Evolutionary conservation across 805 yeast species (phyloP).

Genomic region (Candida manassasensis): DNA sequence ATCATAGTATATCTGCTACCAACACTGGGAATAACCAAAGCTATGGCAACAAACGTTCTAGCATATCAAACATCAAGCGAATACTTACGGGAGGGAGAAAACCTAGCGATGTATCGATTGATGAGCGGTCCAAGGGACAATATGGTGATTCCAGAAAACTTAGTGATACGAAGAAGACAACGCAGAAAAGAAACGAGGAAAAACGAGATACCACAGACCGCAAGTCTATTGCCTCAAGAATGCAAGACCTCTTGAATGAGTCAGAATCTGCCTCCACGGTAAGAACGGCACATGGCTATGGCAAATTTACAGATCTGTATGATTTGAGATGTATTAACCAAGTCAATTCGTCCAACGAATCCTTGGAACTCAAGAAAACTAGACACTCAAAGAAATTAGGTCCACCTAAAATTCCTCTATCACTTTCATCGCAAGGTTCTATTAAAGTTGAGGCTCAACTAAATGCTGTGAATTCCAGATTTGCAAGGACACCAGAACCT

Average conservation of each 20-base stretch:
- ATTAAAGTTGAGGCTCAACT: too few species aligned
- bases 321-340: constrained; percentile 30
- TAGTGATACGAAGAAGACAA: not conserved
- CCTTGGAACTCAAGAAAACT: constrained; percentile 1
- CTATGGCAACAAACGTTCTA: constrained; percentile 18
- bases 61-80: constrained; percentile 27
- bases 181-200: not conserved
- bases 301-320: constrained; percentile 57
- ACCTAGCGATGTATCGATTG: not conserved
- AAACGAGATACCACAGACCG: constrained; percentile 4
- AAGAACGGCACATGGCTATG: constrained; percentile 78
- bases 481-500: too few species aligned
- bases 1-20: constrained; percentile 12
- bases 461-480: too few species aligned
- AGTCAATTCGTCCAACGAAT: constrained; percentile 5
- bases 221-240: constrained; percentile 49
- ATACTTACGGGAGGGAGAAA: constrained; percentile 4
- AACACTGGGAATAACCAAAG: constrained; percentile 15
- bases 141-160: constrained; percentile 15
- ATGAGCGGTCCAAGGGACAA: not conserved
- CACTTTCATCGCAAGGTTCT: constrained; percentile 18
- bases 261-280: constrained; percentile 40
- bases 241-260: constrained; percentile 44
- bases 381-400: constrained; percentile 7
- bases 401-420: constrained; percentile 36